Base-by-base conservation (phyloP, 2,329 filamentous ascomycete species). In the Neofusicoccum laricinum region DNA sequence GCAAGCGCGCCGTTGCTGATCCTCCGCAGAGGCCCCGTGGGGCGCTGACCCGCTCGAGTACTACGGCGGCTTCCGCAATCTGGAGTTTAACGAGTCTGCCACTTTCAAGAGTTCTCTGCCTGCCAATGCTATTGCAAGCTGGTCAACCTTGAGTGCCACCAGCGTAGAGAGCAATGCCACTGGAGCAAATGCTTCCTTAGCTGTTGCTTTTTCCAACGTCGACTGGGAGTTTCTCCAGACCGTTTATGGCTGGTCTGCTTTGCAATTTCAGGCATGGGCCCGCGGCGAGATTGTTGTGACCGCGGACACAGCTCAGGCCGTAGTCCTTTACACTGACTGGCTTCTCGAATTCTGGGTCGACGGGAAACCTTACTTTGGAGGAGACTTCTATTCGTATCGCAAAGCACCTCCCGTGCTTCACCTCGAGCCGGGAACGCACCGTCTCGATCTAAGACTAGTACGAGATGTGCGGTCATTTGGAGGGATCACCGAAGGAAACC, bases 221-320 rank as follows among this genome's bases (percentile, higher is more conserved):
- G 79, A 86, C 65, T 86, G 84, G 84, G 68, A 74, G 15, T 81
- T 81, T 53, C 72, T 86, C 46, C 81, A 82, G 66, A 73, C 77
- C 12, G 74, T 86, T 12, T 87, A 87, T 70, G 85, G 85, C 50
- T 88, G 85, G 85, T 77, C 84, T 53, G 83, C 82, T 17, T 73
- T 84, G 12, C 85, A 87, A 68, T 87, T 83, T 71, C 85, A 87
- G 70, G 82, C 81, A 8, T 88, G 85, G 85, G 78, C 80, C 30
- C 78, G 84, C 55, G 85, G 85, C 40, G 72, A 77, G 61, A 72
- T 85, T n/a, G 71, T 72, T 17, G 71, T 85, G 4, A 59, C 67
- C 19, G 74, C 75, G 10, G 69, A 73, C 32, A 69, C 73, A 32
- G 70, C 71, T 17, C 73, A 72, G 41, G 70, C 72, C 36, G 69